Percentiles rank a stretch among this genome's conserved stretches.
Evolutionary conservation across 1,139 yeast genomes (phyloP).

Genomic region (Lodderomyces orthopsilosis): DNA sequence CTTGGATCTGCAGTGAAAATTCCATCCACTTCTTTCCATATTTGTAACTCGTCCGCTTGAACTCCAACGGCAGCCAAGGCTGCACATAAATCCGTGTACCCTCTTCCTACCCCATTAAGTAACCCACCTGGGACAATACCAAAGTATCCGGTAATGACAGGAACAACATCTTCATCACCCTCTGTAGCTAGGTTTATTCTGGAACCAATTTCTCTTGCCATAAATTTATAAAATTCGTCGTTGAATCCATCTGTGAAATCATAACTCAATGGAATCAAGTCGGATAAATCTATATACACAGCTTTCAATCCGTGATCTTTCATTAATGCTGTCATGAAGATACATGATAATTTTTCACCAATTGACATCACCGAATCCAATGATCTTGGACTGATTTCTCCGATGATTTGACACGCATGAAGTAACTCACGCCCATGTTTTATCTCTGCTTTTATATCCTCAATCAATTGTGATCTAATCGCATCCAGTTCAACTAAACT

Average conservation of each 20-base stretch:
- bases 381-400: conserved; percentile 87
- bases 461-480: conserved; percentile 48
- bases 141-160: conserved; percentile 93
- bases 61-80: conserved; percentile 93
- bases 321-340: conserved; percentile 82
- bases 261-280: conserved; percentile 60
- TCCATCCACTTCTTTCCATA: conserved; percentile 99
- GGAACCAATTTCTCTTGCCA: conserved; percentile 60
- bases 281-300: conserved; percentile 73
- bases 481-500: conserved; percentile 43
- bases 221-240: conserved; percentile 60
- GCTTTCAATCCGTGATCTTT: conserved; percentile 78
- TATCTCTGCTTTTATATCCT: conserved; percentile 63
- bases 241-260: conserved; percentile 58
- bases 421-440: conserved; percentile 65
- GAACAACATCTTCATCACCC: conserved; percentile 55
- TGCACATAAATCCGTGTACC: conserved; percentile 96
- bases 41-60: conserved; percentile 89
- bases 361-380: conserved; percentile 87
- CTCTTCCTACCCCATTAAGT: conserved; percentile 90
- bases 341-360: conserved; percentile 90
- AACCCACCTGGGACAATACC: conserved; percentile 95
- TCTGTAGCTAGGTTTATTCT: conserved; percentile 34
- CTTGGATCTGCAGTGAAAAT: conserved; percentile 98
- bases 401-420: conserved; percentile 85